These are phyloP conservation scores for Colletotrichum tabaci DNA, from an alignment of 2,329 filamentous ascomycete genomes.

Conservation along the genomic window DNA sequence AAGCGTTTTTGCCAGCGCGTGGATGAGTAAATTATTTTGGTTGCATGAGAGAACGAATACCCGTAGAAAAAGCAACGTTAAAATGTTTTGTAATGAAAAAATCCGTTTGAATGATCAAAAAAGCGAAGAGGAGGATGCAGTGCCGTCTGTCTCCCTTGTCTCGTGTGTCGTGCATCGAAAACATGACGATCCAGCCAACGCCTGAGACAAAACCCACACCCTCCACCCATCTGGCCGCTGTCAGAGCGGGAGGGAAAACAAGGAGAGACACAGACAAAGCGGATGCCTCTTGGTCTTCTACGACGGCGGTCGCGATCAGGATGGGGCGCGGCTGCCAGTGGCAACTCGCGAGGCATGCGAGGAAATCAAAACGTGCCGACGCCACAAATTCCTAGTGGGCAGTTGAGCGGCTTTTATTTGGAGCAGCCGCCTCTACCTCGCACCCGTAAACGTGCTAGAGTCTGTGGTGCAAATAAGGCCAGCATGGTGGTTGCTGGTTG, in stretches of 20 bases:
- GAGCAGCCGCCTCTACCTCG: neutral
- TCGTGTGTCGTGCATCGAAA: constrained; percentile 1
- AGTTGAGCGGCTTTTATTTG: neutral
- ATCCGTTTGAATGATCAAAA: neutral
- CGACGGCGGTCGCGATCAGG: neutral
- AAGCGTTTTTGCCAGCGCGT: neutral
- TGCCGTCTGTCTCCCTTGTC: neutral
- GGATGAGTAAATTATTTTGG: neutral
- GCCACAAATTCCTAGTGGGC: constrained; percentile 33
- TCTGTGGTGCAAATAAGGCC: constrained; percentile 15
- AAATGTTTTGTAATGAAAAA: neutral
- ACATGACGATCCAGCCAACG: neutral
- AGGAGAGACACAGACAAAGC: neutral
- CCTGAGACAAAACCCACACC: neutral
- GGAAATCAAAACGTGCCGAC: constrained; percentile 36
- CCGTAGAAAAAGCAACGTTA: constrained; percentile 35
- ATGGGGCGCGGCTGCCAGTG: neutral
- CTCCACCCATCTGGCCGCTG: neutral
- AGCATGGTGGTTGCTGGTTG: neutral
- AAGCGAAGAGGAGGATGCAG: neutral
- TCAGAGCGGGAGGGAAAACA: neutral
- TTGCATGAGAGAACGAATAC: constrained; percentile 33
- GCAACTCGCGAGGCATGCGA: constrained; percentile 33
- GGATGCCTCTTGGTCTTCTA: constrained; percentile 10
- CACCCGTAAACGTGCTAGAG: neutral